Conservation (phyloP, 306 rosid species). For the Comarum palustre region DNA sequence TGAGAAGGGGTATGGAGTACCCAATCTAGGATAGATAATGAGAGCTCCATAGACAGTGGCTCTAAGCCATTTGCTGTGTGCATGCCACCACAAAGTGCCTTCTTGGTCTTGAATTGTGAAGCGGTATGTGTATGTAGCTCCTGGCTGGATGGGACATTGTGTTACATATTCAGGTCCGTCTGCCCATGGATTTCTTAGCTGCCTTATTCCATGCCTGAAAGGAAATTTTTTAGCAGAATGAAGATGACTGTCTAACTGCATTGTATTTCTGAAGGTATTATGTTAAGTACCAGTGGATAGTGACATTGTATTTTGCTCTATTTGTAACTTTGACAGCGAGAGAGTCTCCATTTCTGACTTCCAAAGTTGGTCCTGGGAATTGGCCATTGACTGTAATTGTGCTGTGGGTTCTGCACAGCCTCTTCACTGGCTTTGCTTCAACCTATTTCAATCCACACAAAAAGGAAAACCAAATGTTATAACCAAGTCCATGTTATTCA, state of each 20-base stretch:
- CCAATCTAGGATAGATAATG: conserved; percentile 65
- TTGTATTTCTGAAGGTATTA: background rate
- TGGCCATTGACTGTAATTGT: conserved; percentile 71
- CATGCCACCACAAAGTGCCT: conserved; percentile 99
- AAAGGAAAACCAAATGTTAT: background rate
- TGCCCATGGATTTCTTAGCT: conserved; percentile 92
- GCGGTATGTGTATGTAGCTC: conserved; percentile 84
- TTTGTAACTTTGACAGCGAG: conserved; percentile 61
- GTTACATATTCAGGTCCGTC: conserved; percentile 87
- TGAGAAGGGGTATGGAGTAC: conserved; percentile 69
- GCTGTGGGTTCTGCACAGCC: conserved; percentile 77
- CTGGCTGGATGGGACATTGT: conserved; percentile 88
- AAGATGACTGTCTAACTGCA: conserved; percentile 1
- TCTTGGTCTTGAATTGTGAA: conserved; percentile 73
- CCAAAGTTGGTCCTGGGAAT: conserved; percentile 75
- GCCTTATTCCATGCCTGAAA: conserved; percentile 82
- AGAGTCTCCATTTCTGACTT: conserved; percentile 67
- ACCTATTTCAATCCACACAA: conserved; percentile 35
- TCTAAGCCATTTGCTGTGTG: conserved; percentile 79
- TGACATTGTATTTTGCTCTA: conserved; percentile 56
- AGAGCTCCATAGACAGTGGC: conserved; percentile 92
- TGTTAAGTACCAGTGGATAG: conserved; percentile 64
- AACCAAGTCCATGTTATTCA: conserved; percentile 6
- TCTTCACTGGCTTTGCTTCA: conserved; percentile 56
- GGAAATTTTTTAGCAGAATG: conserved; percentile 9